These are phyloP conservation scores for Vachellia collinsii DNA, from an alignment of 306 rosid species.

Conservation along the genomic window DNA sequence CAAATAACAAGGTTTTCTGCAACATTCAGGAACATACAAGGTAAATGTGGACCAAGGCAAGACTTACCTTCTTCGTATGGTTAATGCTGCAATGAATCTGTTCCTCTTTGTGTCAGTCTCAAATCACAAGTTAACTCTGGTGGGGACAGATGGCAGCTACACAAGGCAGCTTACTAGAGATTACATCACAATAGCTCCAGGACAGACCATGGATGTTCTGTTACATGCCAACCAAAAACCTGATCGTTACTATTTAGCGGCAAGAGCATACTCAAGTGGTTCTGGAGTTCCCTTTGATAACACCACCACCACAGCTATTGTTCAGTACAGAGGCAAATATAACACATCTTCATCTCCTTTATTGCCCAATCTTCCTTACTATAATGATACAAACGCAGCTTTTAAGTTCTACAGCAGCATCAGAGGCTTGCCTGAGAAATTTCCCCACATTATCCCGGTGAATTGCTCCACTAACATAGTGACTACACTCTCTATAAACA, in stretches of 20 bases:
- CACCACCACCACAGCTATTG: conserved; percentile 47
- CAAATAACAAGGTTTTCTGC: not conserved
- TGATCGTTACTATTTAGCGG: conserved; percentile 52
- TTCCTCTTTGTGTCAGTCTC: conserved; percentile 46
- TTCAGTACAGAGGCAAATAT: conserved; percentile 46
- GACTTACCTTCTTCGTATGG: conserved; percentile 53
- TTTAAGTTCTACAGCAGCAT: conserved; percentile 31
- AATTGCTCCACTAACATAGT: conserved; percentile 39
- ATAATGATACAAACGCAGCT: conserved; percentile 40
- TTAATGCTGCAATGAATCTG: conserved; percentile 48
- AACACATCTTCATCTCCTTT: conserved; percentile 17
- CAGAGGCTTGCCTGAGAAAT: conserved; percentile 41
- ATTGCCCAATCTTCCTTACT: conserved; percentile 39
- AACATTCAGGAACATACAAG: conserved; percentile 41
- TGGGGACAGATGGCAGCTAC: conserved; percentile 48
- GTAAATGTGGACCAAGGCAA: conserved; percentile 41
- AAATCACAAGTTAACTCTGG: conserved; percentile 54
- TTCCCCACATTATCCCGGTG: conserved; percentile 47
- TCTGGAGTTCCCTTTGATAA: conserved; percentile 38
- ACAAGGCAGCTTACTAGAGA: conserved; percentile 38
- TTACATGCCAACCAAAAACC: conserved; percentile 48
- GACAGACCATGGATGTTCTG: conserved; percentile 55
- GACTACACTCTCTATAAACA: conserved; percentile 43
- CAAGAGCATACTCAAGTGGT: conserved; percentile 42
- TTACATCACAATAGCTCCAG: conserved; percentile 54